These are phyloP conservation scores for Ramalina peruviana DNA, from an alignment of 495 filamentous ascomycete species.

Conservation along the genomic window DNA sequence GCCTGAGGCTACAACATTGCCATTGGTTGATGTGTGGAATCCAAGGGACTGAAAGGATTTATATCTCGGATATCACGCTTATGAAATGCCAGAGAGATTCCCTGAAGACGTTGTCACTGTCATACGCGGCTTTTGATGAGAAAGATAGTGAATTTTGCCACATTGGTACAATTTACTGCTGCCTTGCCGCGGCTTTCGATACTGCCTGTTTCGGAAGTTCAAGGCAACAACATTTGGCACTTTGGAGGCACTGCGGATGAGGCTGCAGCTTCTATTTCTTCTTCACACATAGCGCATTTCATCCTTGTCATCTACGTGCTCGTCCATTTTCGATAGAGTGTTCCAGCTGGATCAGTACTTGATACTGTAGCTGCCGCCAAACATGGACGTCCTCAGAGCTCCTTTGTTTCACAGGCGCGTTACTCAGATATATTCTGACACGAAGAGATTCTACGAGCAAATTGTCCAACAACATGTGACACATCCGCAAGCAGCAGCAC, in stretches of 20 bases:
- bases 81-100: no score
- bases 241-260: not conserved
- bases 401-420: constrained; percentile 52
- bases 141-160: constrained; percentile 1
- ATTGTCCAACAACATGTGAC: constrained; percentile 42
- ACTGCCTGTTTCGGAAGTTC: not conserved
- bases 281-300: not conserved
- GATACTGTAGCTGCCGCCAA: no score
- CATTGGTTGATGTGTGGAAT: no score
- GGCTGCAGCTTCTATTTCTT: constrained; percentile 12
- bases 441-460: constrained; percentile 75
- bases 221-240: not conserved
- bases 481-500: constrained; percentile 37
- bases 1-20: no score
- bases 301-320: no score
- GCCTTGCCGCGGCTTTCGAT: constrained; percentile 3
- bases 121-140: no score
- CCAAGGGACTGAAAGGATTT: no score
- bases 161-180: constrained; percentile 12
- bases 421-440: constrained; percentile 83
- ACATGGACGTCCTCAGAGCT: constrained; percentile 34
- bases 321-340: no score
- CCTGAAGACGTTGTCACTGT: no score
- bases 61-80: no score
- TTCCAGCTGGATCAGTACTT: no score